Evolutionary conservation across 2,329 filamentous ascomycete genomes (phyloP).

Genomic region (Sporothrix euskadiensis): DNA sequence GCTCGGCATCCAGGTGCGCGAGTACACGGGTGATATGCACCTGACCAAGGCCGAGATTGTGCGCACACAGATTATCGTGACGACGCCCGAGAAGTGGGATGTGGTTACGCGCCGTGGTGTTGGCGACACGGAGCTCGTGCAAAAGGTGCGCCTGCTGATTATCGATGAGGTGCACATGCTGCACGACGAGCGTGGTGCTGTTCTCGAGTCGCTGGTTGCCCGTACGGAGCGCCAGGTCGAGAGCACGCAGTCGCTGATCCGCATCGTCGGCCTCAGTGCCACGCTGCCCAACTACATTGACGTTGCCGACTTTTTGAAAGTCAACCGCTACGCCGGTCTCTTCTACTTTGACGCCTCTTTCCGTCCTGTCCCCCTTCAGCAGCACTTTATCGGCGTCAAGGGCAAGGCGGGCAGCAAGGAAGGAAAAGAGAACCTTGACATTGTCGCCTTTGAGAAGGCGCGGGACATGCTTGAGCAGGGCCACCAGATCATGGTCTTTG

Average conservation of each 20-base stretch:
- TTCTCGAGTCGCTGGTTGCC: slow-evolving; percentile 92
- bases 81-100: slow-evolving; percentile 99
- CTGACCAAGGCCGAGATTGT: slow-evolving; percentile 95
- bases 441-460: slow-evolving; percentile 88
- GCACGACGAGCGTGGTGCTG: slow-evolving; percentile 93
- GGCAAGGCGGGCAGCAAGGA: slow-evolving; percentile 80
- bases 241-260: slow-evolving; percentile 94
- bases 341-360: slow-evolving; percentile 99
- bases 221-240: slow-evolving; percentile 95
- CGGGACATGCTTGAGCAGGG: slow-evolving; percentile 85
- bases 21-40: slow-evolving; percentile 98
- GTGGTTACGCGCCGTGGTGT: slow-evolving; percentile 96
- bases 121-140: slow-evolving; percentile 94
- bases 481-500: slow-evolving; percentile 99
- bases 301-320: slow-evolving; percentile 93
- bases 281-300: slow-evolving; percentile 96
- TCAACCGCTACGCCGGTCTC: slow-evolving; percentile 86
- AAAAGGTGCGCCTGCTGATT: slow-evolving; percentile 93
- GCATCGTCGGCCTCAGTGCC: slow-evolving; percentile 91
- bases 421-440: slow-evolving; percentile 86
- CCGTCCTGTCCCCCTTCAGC: slow-evolving; percentile 90
- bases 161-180: slow-evolving; percentile 99
- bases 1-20: slow-evolving; percentile 88
- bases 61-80: slow-evolving; percentile 96
- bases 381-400: slow-evolving; percentile 96